A percentile compares a stretch with the other conserved stretches of the same genome.
Evolutionary conservation across 257 asterid species (phyloP).

Genomic region (Solanum peruvianum): DNA sequence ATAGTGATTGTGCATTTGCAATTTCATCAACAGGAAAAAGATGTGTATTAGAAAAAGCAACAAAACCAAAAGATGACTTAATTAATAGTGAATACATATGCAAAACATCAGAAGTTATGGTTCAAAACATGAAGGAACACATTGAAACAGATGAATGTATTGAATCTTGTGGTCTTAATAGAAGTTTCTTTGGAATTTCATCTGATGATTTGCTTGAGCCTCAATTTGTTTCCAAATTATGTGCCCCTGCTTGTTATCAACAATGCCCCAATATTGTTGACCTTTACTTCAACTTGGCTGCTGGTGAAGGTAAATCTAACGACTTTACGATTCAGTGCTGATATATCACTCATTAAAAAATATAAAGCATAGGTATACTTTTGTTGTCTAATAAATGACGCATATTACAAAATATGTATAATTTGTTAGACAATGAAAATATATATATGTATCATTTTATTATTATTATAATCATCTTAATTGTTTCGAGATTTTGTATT

Average conservation of each 20-base stretch:
- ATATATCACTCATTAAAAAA: no score
- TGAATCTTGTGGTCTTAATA: conserved; percentile 53
- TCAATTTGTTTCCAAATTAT: conserved; percentile 39
- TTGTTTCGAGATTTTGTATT: neutral
- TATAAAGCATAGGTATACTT: neutral
- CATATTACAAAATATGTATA: no score
- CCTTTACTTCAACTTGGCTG: conserved; percentile 72
- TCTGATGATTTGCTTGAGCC: conserved; percentile 60
- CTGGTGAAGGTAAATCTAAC: conserved; percentile 51
- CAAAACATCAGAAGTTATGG: conserved; percentile 63
- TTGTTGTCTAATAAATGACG: no score
- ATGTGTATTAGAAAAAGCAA: conserved; percentile 60
- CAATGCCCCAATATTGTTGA: conserved; percentile 73
- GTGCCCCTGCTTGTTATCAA: conserved; percentile 58
- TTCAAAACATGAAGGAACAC: conserved; percentile 47
- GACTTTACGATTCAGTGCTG: no score
- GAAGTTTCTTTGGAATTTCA: conserved; percentile 55
- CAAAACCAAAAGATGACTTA: conserved; percentile 11
- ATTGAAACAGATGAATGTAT: conserved; percentile 70
- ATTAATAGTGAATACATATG: conserved; percentile 30
- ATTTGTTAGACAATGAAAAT: no score
- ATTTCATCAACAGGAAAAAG: conserved; percentile 82
- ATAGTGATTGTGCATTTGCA: conserved; percentile 44
- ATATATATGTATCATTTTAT: no score
- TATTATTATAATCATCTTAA: no score